Evolutionary conservation across 306 rosid genomes (phyloP).

Genomic region (Cyamopsis tetragonoloba): DNA sequence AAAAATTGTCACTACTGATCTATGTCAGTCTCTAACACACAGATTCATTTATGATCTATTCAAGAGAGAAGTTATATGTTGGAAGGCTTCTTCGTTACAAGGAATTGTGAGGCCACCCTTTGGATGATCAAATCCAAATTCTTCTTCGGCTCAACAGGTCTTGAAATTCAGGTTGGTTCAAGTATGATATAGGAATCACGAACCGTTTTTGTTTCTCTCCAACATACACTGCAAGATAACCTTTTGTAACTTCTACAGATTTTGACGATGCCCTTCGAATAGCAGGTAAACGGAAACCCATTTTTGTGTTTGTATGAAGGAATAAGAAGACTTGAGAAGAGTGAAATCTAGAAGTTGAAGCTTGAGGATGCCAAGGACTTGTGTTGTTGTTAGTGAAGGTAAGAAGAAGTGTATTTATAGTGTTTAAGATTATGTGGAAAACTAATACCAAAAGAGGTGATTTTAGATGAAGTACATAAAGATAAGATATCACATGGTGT

Average conservation of each 20-base stretch:
- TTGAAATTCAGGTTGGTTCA: slow-evolving; percentile 31
- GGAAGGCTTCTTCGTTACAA: slow-evolving; percentile 36
- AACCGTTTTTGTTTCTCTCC: slow-evolving; percentile 30
- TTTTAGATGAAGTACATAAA: neutral
- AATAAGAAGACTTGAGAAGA: no score
- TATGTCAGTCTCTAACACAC: no score
- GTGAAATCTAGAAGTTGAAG: no score
- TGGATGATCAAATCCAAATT: slow-evolving; percentile 43
- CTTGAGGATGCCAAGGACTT: no score
- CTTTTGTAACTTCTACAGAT: slow-evolving; percentile 33
- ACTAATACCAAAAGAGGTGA: neutral
- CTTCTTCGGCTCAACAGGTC: slow-evolving; percentile 33
- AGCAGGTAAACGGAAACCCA: slow-evolving; percentile 17
- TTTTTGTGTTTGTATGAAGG: no score
- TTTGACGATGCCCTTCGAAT: no score
- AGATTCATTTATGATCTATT: neutral
- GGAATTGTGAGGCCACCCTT: slow-evolving; percentile 42
- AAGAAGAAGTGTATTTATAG: neutral
- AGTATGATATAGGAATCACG: slow-evolving; percentile 28
- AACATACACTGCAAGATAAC: slow-evolving; percentile 31
- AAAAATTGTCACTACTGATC: no score
- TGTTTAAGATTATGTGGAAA: neutral
- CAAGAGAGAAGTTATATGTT: slow-evolving; percentile 18
- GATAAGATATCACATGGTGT: neutral
- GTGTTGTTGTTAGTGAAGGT: neutral